These are phyloP conservation scores for Alternaria conjuncta DNA, from an alignment of 2,329 filamentous ascomycete genomes.

Conservation along the genomic window DNA sequence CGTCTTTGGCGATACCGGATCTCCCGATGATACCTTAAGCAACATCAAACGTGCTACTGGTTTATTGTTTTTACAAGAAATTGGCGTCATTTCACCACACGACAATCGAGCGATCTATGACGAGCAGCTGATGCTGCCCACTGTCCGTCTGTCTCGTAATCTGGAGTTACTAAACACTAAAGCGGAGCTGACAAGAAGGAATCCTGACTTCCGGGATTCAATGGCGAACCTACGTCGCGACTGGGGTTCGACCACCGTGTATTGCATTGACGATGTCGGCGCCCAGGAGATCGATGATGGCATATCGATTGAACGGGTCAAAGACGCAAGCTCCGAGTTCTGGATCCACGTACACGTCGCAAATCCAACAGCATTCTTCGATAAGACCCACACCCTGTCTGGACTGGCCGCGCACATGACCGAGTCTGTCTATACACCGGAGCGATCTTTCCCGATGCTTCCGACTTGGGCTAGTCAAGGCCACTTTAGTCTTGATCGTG, in stretches of 20 bases:
- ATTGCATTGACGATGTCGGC: conserved; percentile 72
- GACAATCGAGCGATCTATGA: conserved; percentile 71
- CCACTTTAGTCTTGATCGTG: conserved; percentile 60
- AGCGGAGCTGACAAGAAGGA: conserved; percentile 28
- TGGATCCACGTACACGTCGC: conserved; percentile 83
- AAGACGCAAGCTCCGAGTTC: conserved; percentile 58
- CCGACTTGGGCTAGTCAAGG: conserved; percentile 56
- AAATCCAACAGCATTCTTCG: conserved; percentile 75
- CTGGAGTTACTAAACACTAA: conserved; percentile 51
- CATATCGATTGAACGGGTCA: conserved; percentile 70
- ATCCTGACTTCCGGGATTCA: conserved; percentile 55
- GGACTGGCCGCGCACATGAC: conserved; percentile 66
- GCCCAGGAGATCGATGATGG: conserved; percentile 81
- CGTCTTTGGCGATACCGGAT: conserved; percentile 25
- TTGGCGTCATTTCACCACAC: conserved; percentile 74
- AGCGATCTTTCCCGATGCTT: conserved; percentile 64
- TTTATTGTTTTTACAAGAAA: conserved; percentile 76
- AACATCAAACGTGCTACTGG: conserved; percentile 46
- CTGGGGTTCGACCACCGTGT: conserved; percentile 67
- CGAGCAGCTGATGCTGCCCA: conserved; percentile 60
- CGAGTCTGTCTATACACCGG: conserved; percentile 64
- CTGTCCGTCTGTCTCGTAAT: conserved; percentile 52
- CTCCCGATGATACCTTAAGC: not conserved
- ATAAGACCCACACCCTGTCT: conserved; percentile 63
- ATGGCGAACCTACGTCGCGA: conserved; percentile 65